phyloP scores from a whole-genome alignment of 163 green algal species.

The Trebouxia gelatinosa region DNA sequence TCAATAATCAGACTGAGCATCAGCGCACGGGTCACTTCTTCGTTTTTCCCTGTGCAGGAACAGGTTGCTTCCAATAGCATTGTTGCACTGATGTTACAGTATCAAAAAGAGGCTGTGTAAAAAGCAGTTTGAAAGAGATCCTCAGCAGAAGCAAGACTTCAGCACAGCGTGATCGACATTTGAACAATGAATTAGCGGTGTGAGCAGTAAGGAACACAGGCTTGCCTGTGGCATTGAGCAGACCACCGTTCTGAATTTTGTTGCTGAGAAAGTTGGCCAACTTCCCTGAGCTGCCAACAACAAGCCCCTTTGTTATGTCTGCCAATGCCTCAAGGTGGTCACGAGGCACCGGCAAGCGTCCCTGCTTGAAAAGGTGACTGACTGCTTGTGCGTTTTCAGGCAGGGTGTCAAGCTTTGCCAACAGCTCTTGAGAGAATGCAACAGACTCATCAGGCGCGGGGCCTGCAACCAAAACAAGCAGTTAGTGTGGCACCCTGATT shows the following conservation, averaged over 20 bases:
- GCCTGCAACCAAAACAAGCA: background rate
- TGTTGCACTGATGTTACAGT: constrained; percentile 1
- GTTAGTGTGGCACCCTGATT: too few relatives aligned
- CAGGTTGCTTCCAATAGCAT: background rate
- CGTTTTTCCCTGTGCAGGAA: constrained; percentile 1
- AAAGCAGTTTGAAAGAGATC: too few relatives aligned
- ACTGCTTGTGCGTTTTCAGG: constrained; percentile 6
- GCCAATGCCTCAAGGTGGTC: constrained; percentile 4
- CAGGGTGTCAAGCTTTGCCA: constrained; percentile 10
- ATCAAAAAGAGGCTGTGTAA: too few relatives aligned
- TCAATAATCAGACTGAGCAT: constrained; percentile 10
- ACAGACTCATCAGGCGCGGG: constrained; percentile 5
- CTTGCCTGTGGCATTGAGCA: constrained; percentile 7
- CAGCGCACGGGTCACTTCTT: constrained; percentile 11
- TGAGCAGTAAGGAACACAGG: constrained; percentile 8
- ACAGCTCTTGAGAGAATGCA: constrained; percentile 8
- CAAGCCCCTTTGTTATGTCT: constrained; percentile 2
- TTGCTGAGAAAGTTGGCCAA: constrained; percentile 13
- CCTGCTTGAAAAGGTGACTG: constrained; percentile 14
- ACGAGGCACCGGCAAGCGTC: constrained; percentile 11
- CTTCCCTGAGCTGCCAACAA: constrained; percentile 13
- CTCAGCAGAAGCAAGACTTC: background rate
- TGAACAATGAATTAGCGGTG: background rate
- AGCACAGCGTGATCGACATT: background rate
- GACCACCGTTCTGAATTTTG: constrained; percentile 6